Evolutionary conservation across 225 moss, liverwort and hornwort genomes (phyloP).

Genomic region (Bryum argenteum): DNA sequence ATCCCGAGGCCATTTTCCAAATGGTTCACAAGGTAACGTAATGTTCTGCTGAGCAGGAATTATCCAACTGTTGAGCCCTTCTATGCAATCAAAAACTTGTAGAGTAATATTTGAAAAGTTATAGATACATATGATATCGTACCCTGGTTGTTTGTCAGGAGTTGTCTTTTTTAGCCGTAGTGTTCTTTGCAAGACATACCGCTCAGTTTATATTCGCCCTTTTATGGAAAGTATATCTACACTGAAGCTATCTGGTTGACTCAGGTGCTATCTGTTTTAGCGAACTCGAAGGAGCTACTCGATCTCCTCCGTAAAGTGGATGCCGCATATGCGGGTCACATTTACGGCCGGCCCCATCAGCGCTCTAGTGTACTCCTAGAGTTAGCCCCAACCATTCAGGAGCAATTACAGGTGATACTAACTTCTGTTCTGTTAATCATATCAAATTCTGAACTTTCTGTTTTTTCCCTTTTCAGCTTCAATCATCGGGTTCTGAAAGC

Average conservation of each 20-base stretch:
- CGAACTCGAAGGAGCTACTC: slow-evolving; percentile 59
- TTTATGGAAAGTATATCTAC: not conserved
- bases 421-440: slow-evolving; percentile 8
- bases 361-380: slow-evolving; percentile 50
- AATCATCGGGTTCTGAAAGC: not conserved
- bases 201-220: slow-evolving; percentile 12
- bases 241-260: slow-evolving; percentile 24
- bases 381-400: slow-evolving; percentile 56
- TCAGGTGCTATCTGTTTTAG: slow-evolving; percentile 59
- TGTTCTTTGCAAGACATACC: not conserved
- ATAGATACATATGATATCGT: slow-evolving; percentile 5
- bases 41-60: slow-evolving; percentile 20
- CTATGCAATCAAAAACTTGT: not conserved
- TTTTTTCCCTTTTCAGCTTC: slow-evolving; percentile 3
- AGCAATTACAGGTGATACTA: slow-evolving; percentile 57
- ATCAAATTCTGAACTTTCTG: slow-evolving; percentile 9
- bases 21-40: slow-evolving; percentile 62
- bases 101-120: not conserved
- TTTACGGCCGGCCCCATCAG: slow-evolving; percentile 51
- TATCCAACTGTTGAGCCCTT: slow-evolving; percentile 11
- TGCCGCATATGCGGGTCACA: slow-evolving; percentile 46
- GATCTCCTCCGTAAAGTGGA: slow-evolving; percentile 66
- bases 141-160: slow-evolving; percentile 9
- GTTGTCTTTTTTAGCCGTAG: not conserved
- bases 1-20: slow-evolving; percentile 67